These are phyloP conservation scores for Fusarium beomiforme DNA, from an alignment of 2,329 filamentous ascomycete species.

Conservation along the genomic window DNA sequence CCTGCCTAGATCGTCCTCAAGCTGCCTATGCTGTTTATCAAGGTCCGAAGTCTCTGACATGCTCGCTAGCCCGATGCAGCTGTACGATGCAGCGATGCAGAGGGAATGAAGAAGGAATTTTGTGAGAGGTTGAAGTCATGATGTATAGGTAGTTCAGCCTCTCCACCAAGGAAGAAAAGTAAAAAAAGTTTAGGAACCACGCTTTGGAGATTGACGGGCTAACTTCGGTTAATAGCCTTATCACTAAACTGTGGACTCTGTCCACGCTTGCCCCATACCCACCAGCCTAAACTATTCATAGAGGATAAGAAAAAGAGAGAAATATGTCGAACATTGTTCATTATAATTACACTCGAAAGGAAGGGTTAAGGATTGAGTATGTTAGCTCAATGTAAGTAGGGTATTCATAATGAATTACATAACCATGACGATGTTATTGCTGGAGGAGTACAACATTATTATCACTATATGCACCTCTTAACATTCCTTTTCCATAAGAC, in stretches of 20 bases:
- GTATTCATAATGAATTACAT: no score
- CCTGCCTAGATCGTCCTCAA: conserved; percentile 77
- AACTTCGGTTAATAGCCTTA: conserved; percentile 39
- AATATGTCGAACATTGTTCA: no score
- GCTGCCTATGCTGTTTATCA: conserved; percentile 77
- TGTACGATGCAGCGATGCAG: conserved; percentile 3
- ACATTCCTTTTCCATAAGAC: no score
- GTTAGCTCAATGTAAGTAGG: no score
- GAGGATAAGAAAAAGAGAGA: no score
- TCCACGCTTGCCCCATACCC: not conserved
- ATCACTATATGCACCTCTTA: no score
- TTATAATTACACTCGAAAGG: no score
- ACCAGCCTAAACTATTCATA: not conserved
- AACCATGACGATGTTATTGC: no score
- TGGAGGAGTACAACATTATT: no score
- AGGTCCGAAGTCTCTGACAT: conserved; percentile 70
- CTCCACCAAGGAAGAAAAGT: conserved; percentile 22
- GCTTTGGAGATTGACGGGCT: conserved; percentile 29
- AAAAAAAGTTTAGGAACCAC: conserved; percentile 8
- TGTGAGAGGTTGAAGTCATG: conserved; percentile 15
- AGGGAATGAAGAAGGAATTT: conserved; percentile 17
- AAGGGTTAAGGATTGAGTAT: no score
- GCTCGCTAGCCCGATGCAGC: conserved; percentile 25
- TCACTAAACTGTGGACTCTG: not conserved
- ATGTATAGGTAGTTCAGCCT: conserved; percentile 19